A percentile compares a stretch with the other conserved stretches of the same genome.
Conservation (phyloP, 2,329 filamentous ascomycete species). For the Colletotrichum sojae region DNA sequence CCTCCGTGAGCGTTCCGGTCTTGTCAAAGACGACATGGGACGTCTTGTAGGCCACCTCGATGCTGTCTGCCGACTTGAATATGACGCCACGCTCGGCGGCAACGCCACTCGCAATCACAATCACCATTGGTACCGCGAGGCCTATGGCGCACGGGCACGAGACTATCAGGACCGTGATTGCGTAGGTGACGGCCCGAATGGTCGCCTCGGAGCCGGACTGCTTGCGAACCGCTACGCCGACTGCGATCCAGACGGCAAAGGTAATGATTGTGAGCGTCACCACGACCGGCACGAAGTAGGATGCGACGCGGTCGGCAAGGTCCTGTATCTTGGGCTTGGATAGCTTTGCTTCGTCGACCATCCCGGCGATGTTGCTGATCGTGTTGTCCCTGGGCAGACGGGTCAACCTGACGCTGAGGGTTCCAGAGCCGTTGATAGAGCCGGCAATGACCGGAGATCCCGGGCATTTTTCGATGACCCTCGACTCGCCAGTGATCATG, state of each 20-base stretch:
- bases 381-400: conserved; percentile 79
- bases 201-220: conserved; percentile 63
- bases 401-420: conserved; percentile 70
- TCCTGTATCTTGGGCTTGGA: conserved; percentile 79
- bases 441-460: conserved; percentile 75
- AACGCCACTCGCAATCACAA: conserved; percentile 78
- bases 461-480: conserved; percentile 69
- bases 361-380: conserved; percentile 75
- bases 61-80: conserved; percentile 75
- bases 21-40: conserved; percentile 85
- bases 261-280: conserved; percentile 69
- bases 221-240: conserved; percentile 62
- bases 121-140: conserved; percentile 82
- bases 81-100: conserved; percentile 76
- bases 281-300: conserved; percentile 78
- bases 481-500: conserved; percentile 81
- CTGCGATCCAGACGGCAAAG: conserved; percentile 76
- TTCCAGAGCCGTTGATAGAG: conserved; percentile 76
- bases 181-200: conserved; percentile 76
- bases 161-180: conserved; percentile 80
- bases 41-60: conserved; percentile 73
- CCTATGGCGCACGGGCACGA: conserved; percentile 87
- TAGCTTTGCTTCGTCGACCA: conserved; percentile 80
- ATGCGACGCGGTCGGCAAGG: conserved; percentile 76
- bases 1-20: conserved; percentile 81